Percentiles rank a stretch among this genome's conserved stretches.
Evolutionary conservation across 345 rosid genomes (phyloP).

Genomic region (Gossypium australe): DNA sequence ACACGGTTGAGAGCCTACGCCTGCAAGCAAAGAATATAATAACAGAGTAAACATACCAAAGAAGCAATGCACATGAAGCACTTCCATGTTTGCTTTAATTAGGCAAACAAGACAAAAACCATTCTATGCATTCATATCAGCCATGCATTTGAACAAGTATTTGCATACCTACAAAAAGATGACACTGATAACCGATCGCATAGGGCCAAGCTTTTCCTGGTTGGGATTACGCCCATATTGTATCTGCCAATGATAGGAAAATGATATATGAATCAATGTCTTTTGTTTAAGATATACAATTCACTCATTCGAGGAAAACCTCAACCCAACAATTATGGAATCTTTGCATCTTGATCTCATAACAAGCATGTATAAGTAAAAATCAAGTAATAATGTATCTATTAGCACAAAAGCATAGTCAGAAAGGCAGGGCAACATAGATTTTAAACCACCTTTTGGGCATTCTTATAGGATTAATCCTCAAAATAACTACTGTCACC

Average conservation of each 20-base stretch:
- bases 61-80: not conserved
- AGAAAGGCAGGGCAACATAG: not conserved
- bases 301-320: no score
- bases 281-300: not conserved
- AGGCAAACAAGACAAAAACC: no score
- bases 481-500: no score
- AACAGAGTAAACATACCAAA: not conserved
- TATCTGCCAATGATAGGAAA: slow-evolving; percentile 48
- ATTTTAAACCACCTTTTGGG: not conserved
- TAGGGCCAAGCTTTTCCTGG: slow-evolving; percentile 81
- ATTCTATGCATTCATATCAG: not conserved
- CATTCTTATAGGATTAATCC: not conserved
- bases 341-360: not conserved
- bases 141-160: not conserved
- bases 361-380: not conserved
- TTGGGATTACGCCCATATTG: slow-evolving; percentile 86
- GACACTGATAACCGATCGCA: slow-evolving; percentile 71
- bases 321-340: not conserved
- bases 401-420: not conserved
- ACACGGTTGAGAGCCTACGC: slow-evolving; percentile 67
- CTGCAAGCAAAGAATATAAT: slow-evolving; percentile 33
- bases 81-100: not conserved
- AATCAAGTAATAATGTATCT: not conserved
- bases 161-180: slow-evolving; percentile 70
- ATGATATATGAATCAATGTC: slow-evolving; percentile 5